Percentiles rank a stretch among this genome's conserved stretches.
Evolutionary conservation across 2,329 filamentous ascomycete genomes (phyloP).

Genomic region (Claviceps fusiformis): DNA sequence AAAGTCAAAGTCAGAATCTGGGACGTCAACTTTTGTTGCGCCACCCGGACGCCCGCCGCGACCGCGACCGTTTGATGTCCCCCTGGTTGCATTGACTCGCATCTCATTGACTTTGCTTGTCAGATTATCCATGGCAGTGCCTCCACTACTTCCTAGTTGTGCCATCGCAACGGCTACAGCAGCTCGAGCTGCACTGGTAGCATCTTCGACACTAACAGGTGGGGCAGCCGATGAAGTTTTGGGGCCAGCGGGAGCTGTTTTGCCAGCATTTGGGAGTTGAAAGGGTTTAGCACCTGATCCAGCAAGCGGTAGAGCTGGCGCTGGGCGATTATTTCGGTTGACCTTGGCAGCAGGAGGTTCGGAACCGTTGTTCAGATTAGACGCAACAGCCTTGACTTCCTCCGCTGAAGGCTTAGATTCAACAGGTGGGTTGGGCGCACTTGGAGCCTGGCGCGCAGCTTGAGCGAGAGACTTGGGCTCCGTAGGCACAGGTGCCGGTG

Average conservation of each 20-base stretch:
- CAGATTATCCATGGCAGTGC: conserved; percentile 52
- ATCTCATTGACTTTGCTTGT: conserved; percentile 66
- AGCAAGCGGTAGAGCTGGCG: conserved; percentile 52
- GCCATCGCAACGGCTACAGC: conserved; percentile 74
- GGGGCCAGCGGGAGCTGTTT: conserved; percentile 17
- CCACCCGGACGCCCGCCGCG: conserved; percentile 29
- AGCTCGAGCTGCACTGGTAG: conserved; percentile 60
- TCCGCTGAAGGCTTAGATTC: conserved; percentile 52
- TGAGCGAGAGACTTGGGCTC: conserved; percentile 41
- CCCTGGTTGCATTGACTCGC: conserved; percentile 47
- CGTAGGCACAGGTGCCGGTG: conserved; percentile 30
- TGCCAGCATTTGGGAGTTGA: conserved; percentile 17
- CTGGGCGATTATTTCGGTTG: conserved; percentile 33
- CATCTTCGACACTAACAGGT: conserved; percentile 40
- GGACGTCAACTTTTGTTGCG: conserved; percentile 68
- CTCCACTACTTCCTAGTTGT: conserved; percentile 39
- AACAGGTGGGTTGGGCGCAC: conserved; percentile 49
- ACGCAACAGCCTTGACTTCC: conserved; percentile 30
- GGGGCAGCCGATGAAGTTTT: conserved; percentile 24
- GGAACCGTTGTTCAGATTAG: conserved; percentile 24
- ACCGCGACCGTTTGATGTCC: conserved; percentile 35
- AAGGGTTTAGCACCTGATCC: conserved; percentile 29
- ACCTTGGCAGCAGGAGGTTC: conserved; percentile 22
- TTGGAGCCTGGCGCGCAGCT: conserved; percentile 30
- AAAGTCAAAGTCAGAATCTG: conserved; percentile 86